Evolutionary conservation across 306 rosid species (phyloP).

Genomic region (Macrotyloma uniflorum): DNA sequence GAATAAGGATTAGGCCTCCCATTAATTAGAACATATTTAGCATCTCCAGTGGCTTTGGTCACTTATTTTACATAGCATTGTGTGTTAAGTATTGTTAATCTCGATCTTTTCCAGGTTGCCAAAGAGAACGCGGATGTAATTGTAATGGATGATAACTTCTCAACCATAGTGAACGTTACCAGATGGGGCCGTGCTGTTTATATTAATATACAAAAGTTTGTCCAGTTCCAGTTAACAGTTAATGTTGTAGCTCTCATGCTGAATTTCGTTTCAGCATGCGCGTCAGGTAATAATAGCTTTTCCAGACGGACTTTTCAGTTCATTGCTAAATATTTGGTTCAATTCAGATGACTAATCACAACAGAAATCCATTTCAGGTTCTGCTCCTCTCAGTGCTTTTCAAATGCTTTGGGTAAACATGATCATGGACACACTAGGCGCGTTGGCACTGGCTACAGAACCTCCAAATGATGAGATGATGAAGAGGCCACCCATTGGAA

Average conservation of each 20-base stretch:
- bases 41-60: background rate
- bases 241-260: conserved; percentile 90
- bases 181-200: conserved; percentile 95
- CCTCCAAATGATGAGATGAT: conserved; percentile 82
- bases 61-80: background rate
- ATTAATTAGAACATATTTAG: background rate
- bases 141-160: conserved; percentile 85
- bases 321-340: background rate
- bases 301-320: background rate
- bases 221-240: conserved; percentile 94
- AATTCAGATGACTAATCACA: background rate
- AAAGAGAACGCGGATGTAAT: conserved; percentile 94
- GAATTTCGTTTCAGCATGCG: conserved; percentile 81
- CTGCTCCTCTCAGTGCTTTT: conserved; percentile 90
- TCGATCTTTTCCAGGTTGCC: conserved; percentile 70
- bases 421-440: conserved; percentile 97
- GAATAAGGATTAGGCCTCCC: background rate
- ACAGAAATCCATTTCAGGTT: conserved; percentile 50
- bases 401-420: conserved; percentile 99
- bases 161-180: conserved; percentile 78
- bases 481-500: conserved; percentile 79
- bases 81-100: conserved; percentile 17
- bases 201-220: conserved; percentile 89
- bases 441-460: conserved; percentile 90
- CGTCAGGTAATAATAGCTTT: conserved; percentile 49